These are phyloP conservation scores for Saccharomyces hybrid DNA, from an alignment of 1,139 yeast genomes.

Conservation along the genomic window DNA sequence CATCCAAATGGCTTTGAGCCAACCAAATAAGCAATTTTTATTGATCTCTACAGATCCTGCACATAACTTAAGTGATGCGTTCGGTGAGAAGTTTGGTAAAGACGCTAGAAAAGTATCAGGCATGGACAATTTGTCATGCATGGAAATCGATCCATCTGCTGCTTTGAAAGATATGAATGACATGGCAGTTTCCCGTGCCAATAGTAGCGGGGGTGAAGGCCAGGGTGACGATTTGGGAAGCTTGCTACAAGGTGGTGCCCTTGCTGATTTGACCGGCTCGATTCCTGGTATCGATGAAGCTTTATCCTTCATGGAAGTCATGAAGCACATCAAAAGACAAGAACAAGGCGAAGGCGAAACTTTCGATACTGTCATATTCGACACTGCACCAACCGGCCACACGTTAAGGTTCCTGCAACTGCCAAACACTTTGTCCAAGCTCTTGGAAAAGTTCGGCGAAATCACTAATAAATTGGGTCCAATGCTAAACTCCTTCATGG, in stretches of 20 bases:
- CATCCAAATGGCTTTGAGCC: conserved; percentile 75
- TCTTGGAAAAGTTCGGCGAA: conserved; percentile 79
- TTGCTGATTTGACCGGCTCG: conserved; percentile 89
- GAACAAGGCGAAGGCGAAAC: conserved; percentile 39
- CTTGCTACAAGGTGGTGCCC: conserved; percentile 32
- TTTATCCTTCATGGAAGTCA: conserved; percentile 91
- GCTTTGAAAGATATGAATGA: conserved; percentile 84
- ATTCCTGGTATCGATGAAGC: conserved; percentile 99
- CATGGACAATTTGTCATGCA: conserved; percentile 77
- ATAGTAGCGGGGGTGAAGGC: conserved; percentile 18
- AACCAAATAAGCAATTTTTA: conserved; percentile 73
- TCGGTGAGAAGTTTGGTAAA: conserved; percentile 94
- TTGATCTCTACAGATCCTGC: conserved; percentile 97
- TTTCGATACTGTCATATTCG: conserved; percentile 87
- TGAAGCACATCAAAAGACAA: conserved; percentile 90
- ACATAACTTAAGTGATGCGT: conserved; percentile 92
- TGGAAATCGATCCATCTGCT: conserved; percentile 97
- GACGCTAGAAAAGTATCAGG: conserved; percentile 94
- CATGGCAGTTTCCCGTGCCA: conserved; percentile 32
- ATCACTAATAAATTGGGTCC: conserved; percentile 87
- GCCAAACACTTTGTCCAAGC: conserved; percentile 83
- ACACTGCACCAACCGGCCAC: conserved; percentile 98
- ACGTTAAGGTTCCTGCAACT: conserved; percentile 88
- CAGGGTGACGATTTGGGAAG: conserved; percentile 24
- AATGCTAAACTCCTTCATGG: conserved; percentile 60